A percentile compares a stretch with the other conserved stretches of the same genome.
These are phyloP conservation scores for Neurospora sp. DNA, from an alignment of 2,329 filamentous ascomycete genomes.

Conservation along the genomic window DNA sequence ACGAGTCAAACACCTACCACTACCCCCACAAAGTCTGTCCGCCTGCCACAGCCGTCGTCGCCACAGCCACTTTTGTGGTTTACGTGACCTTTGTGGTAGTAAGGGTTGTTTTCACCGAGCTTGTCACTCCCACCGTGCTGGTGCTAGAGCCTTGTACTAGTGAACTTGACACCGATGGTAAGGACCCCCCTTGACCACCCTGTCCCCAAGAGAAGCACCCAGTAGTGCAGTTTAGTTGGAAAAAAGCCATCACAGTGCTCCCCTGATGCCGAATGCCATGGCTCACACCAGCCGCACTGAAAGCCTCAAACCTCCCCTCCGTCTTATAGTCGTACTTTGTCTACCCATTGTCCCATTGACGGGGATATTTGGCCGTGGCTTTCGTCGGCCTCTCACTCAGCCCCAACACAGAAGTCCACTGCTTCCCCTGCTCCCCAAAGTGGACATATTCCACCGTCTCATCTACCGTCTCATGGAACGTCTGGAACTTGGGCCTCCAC, in stretches of 20 bases:
- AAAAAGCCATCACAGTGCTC: constrained; percentile 26
- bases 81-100: background rate
- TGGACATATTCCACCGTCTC: constrained; percentile 41
- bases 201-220: constrained; percentile 29
- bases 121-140: background rate
- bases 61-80: background rate
- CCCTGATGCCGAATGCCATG: constrained; percentile 32
- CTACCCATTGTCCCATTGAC: constrained; percentile 24
- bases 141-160: background rate
- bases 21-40: constrained; percentile 1
- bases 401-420: constrained; percentile 37
- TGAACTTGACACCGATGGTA: background rate
- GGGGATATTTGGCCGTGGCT: constrained; percentile 23
- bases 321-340: constrained; percentile 27
- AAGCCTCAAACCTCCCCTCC: constrained; percentile 29
- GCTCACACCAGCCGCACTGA: constrained; percentile 27
- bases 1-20: background rate
- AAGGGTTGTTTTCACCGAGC: background rate
- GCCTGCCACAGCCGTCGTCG: background rate
- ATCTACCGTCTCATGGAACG: constrained; percentile 47
- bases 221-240: constrained; percentile 25
- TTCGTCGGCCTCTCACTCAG: constrained; percentile 21
- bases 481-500: constrained; percentile 43
- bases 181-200: constrained; percentile 11
- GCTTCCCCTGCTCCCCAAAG: constrained; percentile 43